Percentiles rank a stretch among this genome's conserved stretches.
phyloP scores from a whole-genome alignment of 106 monocot genomes.

The Cymbidium sinense region DNA sequence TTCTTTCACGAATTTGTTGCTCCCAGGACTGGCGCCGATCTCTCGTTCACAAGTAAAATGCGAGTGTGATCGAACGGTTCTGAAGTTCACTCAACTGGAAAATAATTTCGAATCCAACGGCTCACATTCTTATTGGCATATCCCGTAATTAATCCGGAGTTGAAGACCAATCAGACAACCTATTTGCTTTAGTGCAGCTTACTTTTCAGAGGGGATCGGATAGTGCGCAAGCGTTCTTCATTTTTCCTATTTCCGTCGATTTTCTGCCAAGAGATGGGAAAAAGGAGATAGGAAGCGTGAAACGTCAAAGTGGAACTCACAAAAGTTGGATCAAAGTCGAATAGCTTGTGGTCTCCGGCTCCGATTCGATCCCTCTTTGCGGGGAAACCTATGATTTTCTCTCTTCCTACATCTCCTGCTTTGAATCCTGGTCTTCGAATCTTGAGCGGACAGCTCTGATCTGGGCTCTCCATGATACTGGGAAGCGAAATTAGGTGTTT shows the following conservation, averaged over 20 bases:
- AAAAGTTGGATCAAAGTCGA: neutral
- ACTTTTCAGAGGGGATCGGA: neutral
- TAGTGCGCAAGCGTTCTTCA: neutral
- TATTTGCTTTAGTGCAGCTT: neutral
- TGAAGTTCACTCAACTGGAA: too few relatives aligned
- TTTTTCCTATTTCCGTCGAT: neutral
- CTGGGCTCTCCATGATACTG: neutral
- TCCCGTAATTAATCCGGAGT: neutral
- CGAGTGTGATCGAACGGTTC: too few relatives aligned
- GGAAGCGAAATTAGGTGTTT: neutral
- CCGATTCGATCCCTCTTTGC: neutral
- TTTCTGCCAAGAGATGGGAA: neutral
- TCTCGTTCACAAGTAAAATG: too few relatives aligned
- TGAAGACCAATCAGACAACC: neutral
- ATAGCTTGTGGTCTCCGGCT: neutral
- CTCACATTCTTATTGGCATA: neutral
- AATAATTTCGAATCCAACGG: neutral
- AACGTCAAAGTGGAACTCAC: neutral
- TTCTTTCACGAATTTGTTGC: too few relatives aligned
- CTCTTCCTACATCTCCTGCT: neutral
- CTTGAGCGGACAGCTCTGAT: neutral
- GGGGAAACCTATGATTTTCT: neutral
- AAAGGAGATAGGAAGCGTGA: constrained; percentile 4
- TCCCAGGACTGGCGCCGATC: too few relatives aligned
- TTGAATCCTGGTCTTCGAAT: neutral